phyloP scores from a whole-genome alignment of 1,284 basidiomycete genomes.

The Tilletiaria anomala region DNA sequence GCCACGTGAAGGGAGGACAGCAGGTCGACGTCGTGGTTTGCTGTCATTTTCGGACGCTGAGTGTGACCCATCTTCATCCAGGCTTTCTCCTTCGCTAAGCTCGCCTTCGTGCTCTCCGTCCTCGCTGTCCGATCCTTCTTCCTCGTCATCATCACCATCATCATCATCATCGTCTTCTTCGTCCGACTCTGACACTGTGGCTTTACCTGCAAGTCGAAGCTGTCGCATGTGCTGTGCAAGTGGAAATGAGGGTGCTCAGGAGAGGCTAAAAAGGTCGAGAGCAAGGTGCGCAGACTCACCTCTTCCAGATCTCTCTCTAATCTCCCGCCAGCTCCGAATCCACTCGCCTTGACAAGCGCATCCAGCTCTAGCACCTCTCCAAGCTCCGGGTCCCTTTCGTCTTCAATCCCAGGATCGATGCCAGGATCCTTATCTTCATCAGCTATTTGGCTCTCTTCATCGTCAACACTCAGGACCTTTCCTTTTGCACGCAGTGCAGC shows the following conservation, averaged over 20 bases:
- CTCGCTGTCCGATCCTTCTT: conserved; percentile 40
- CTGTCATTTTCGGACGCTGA: no score
- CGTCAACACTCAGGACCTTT: neutral
- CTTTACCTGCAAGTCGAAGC: no score
- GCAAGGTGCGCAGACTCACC: conserved; percentile 7
- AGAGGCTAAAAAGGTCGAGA: conserved; percentile 3
- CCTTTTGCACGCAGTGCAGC: neutral
- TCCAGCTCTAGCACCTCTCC: conserved; percentile 16
- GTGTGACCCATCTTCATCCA: no score
- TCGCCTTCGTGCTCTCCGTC: conserved; percentile 51
- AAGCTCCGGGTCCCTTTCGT: neutral
- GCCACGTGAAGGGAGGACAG: conserved; percentile 8
- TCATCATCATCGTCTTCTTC: conserved; percentile 9
- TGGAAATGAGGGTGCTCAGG: no score
- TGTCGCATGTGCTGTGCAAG: conserved; percentile 12
- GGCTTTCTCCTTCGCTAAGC: conserved; percentile 4
- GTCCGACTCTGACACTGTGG: conserved; percentile 2
- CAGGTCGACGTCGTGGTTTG: no score
- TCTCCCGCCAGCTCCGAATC: conserved; percentile 9
- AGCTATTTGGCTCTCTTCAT: conserved; percentile 30
- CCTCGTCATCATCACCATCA: conserved; percentile 4
- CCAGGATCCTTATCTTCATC: conserved; percentile 7
- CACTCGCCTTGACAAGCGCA: conserved; percentile 26
- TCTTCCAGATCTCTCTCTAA: conserved; percentile 18
- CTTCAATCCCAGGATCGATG: neutral